Evolutionary conservation across 78 protist genomes (phyloP), one percentile per base, ranked within the genome.

Genomic region (Tieghemostelium lacteum): DNA sequence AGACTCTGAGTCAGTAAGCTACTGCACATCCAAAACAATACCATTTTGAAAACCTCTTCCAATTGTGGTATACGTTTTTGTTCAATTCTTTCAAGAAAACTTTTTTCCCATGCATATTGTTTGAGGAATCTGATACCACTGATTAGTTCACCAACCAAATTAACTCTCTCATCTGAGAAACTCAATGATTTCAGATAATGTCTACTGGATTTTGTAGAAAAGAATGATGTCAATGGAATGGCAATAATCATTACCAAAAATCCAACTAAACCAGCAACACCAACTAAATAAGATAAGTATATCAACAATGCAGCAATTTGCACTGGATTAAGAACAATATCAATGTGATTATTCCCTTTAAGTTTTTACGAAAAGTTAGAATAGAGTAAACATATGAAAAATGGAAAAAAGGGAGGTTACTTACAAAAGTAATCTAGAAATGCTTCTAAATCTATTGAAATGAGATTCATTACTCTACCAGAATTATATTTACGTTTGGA

Each of bases 91-190:
- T 72, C 45, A 19, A 72, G 49, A 49, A 72, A 72, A 1, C 49
- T 26, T 54, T 36, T 55, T 33, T 72, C 78, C 78, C 78, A 72
- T 4, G 61, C 64, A 72, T 72, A 72, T 2, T 54, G 22, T 63
- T 72, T 72, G 10, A 72, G 49, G 31, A 72, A 55, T 54, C 78
- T 26, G 4, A 72, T 72, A 19, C 78, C 78, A 55, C 17, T 34
- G 22, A 72, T 7, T 3, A 72, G 19, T 19, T 72, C 78, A 36
- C 78, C 33, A 16, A 72, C 54, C 33, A 72, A 34, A 6, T 42
- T 42, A 28, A 72, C 42, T 26, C 78, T 40, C 8, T 54, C 63
- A 69, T 69, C 75, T 3, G 57, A 45, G 1, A 45, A 26, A 50
- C 45, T 6, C 4, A 69, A 26, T 24, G 75, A 42, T 8, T 24